Evolutionary conservation across 306 rosid species (phyloP), one percentile per base, ranked within the genome.

Genomic region (Trifolium fragiferum): DNA sequence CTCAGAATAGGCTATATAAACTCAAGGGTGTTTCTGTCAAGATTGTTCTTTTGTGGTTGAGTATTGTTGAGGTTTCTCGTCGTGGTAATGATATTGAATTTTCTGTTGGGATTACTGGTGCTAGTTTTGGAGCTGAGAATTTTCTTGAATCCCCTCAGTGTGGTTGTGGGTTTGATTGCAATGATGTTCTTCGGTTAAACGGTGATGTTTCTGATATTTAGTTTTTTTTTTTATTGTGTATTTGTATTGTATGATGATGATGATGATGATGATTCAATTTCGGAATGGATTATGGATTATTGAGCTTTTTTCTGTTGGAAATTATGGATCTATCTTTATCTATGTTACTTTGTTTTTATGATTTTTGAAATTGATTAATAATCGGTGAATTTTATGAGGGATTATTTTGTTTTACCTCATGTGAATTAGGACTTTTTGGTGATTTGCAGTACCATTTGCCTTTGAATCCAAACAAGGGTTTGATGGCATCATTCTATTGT

Each of bases 11-110:
- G 81, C 78, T 90, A 63, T 72, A 8, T 19, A 72, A 83, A 9
- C 44, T 86, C 10, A 64, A 85, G 71, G 93, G 96, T 12, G 84
- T 88, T 2, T 62, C 71, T n/a, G 93, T 88, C 9, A 86, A 83
- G 81, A 61, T 90, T 8, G 3, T 86, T 3, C 2, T 86, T 25
- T 14, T 81, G 58, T 90, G 96, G 96, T 47, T 90, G 25, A 76
- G 59, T 70, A 88, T 90, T 35, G 86, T 83, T 3, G 90, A 86
- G 53, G 87, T 90, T 59, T 44, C 23, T 14, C 85, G 62, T 12
- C 18, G 21, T 2, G 86, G 83, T 1, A 30, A 76, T 1, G 82
- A 83, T 1, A 70, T 90, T 3, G 30, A n/a, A 3, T 85, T 90
- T 82, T 88, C 91, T 1, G 85, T 81, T 0, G 84, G 84, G 1